phyloP scores from a whole-genome alignment of 2,329 filamentous ascomycete species.

The Penicillium verrucosum region DNA sequence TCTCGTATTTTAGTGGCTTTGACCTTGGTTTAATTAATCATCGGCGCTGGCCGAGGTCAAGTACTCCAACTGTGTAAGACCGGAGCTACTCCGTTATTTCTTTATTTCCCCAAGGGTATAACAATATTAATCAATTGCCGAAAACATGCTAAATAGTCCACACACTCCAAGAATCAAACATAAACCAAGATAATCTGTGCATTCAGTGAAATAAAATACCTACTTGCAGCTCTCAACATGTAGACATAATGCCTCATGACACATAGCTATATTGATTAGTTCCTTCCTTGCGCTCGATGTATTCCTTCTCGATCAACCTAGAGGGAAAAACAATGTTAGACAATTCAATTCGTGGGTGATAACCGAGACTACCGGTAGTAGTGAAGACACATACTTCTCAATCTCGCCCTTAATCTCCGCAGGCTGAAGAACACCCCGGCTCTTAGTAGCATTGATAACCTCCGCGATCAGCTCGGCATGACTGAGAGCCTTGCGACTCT shows the following conservation, averaged over 20 bases:
- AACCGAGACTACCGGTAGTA: neutral
- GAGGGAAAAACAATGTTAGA: neutral
- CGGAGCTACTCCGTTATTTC: neutral
- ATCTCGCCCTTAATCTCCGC: constrained; percentile 95
- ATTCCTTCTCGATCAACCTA: constrained; percentile 89
- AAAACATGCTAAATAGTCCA: neutral
- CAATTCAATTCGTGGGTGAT: neutral
- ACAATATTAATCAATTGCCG: neutral
- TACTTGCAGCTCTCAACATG: constrained; percentile 1
- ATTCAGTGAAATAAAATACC: neutral
- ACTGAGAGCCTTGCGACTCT: constrained; percentile 80
- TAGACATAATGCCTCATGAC: constrained; percentile 46
- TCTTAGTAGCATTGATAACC: constrained; percentile 87
- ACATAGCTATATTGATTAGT: constrained; percentile 65
- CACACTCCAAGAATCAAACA: neutral
- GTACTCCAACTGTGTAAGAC: neutral
- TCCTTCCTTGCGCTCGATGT: constrained; percentile 73
- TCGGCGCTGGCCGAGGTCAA: constrained; percentile 2
- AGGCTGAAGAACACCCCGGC: constrained; percentile 78
- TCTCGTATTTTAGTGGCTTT: neutral
- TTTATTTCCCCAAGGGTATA: neutral
- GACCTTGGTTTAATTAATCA: neutral
- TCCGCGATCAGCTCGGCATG: constrained; percentile 87
- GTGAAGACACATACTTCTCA: constrained; percentile 65
- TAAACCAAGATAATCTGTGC: neutral